Conservation (phyloP, 1,284 basidiomycete species). For the Moesziomyces antarcticus region DNA sequence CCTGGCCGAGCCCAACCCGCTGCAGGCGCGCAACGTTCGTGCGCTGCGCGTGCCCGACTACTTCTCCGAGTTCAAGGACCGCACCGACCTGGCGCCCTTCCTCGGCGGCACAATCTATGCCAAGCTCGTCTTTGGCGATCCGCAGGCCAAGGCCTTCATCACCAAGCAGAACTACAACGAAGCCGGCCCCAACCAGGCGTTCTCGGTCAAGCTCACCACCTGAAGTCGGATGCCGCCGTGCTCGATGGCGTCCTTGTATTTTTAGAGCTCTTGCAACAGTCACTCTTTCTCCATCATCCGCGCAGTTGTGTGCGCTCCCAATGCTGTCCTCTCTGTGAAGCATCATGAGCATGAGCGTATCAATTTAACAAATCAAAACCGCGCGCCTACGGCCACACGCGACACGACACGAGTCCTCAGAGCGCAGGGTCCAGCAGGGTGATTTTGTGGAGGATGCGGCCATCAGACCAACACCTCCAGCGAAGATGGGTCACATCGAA, state of each 20-base stretch:
- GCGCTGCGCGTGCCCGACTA: slow-evolving; percentile 64
- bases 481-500: neutral
- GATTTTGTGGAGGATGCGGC: slow-evolving; percentile 1
- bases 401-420: slow-evolving; percentile 33
- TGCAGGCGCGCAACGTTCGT: slow-evolving; percentile 60
- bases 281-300: neutral
- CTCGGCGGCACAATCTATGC: slow-evolving; percentile 66
- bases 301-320: no score
- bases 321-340: neutral
- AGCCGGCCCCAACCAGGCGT: slow-evolving; percentile 52
- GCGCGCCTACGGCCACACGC: slow-evolving; percentile 6
- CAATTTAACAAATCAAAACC: slow-evolving; percentile 5
- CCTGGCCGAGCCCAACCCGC: slow-evolving; percentile 55
- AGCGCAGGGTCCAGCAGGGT: slow-evolving; percentile 18
- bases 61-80: slow-evolving; percentile 66
- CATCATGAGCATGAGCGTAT: neutral
- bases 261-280: slow-evolving; percentile 24
- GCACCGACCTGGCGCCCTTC: slow-evolving; percentile 63
- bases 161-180: slow-evolving; percentile 66
- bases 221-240: neutral
- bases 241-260: slow-evolving; percentile 12
- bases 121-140: slow-evolving; percentile 64
- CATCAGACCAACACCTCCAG: slow-evolving; percentile 27
- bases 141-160: slow-evolving; percentile 57
- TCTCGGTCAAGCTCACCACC: slow-evolving; percentile 35